Percentiles rank a stretch among this genome's conserved stretches.
Evolutionary conservation across 1,284 basidiomycete species (phyloP).

Genomic region (Ustilago lituana): DNA sequence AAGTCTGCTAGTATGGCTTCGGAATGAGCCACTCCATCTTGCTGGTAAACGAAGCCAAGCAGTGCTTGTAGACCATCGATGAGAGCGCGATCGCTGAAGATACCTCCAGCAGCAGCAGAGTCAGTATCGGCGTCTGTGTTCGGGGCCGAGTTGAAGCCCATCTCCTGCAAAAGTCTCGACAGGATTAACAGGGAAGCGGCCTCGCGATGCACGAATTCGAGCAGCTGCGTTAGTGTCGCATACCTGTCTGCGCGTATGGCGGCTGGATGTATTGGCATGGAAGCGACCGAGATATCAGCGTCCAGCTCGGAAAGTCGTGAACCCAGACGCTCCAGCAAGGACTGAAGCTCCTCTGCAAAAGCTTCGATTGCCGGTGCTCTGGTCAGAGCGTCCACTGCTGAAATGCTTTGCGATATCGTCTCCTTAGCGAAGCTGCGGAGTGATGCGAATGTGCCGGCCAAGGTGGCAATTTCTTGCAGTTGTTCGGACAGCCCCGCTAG

Average conservation of each 20-base stretch:
- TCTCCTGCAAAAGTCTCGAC: conserved; percentile 9
- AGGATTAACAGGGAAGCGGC: conserved; percentile 25
- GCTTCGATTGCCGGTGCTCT: conserved; percentile 39
- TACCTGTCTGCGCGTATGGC: conserved; percentile 13
- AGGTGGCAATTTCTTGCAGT: conserved; percentile 3
- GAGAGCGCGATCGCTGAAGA: conserved; percentile 32
- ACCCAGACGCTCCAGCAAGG: conserved; percentile 22
- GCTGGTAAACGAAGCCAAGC: conserved; percentile 35
- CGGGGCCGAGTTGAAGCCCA: conserved; percentile 14
- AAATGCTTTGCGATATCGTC: conserved; percentile 20
- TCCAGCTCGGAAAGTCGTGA: conserved; percentile 24
- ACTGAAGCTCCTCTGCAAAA: conserved; percentile 36
- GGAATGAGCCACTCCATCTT: conserved; percentile 10
- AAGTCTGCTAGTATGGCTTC: conserved; percentile 21
- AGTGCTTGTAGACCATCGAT: conserved; percentile 43
- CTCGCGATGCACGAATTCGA: conserved; percentile 17
- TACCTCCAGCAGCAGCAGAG: background rate
- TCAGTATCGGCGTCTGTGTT: background rate
- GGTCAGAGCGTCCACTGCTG: conserved; percentile 26
- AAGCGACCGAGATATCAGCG: conserved; percentile 21
- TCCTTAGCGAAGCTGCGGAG: conserved; percentile 17
- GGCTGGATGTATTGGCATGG: conserved; percentile 2
- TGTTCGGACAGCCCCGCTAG: conserved; percentile 15
- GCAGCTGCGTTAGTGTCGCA: conserved; percentile 27
- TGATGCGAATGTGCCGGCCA: conserved; percentile 14